phyloP scores from a whole-genome alignment of 495 filamentous ascomycete genomes.

The Penicillium cinerascens region DNA sequence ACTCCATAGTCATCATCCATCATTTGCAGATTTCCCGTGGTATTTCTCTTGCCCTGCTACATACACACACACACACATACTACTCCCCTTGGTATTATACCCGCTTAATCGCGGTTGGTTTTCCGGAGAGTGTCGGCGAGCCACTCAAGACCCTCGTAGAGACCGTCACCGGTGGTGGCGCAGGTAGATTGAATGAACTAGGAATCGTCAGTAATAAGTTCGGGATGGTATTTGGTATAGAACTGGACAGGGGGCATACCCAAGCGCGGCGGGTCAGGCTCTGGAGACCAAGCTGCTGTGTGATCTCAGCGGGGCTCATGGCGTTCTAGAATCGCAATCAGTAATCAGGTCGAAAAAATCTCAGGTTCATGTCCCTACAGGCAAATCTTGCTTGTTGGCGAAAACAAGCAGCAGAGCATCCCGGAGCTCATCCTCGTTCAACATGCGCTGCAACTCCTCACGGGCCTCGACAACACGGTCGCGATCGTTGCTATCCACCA shows the following conservation, averaged over 20 bases:
- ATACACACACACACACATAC: slow-evolving; percentile 19
- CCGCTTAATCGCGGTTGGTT: slow-evolving; percentile 73
- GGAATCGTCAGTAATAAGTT: no score
- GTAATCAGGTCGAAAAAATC: neutral
- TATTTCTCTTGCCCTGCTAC: slow-evolving; percentile 41
- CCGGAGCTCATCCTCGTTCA: slow-evolving; percentile 99
- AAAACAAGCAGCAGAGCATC: slow-evolving; percentile 98
- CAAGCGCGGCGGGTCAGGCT: slow-evolving; percentile 95
- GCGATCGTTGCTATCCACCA: slow-evolving; percentile 99
- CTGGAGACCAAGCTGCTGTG: slow-evolving; percentile 98
- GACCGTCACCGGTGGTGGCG: slow-evolving; percentile 98
- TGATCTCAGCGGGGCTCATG: slow-evolving; percentile 99
- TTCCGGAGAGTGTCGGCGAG: slow-evolving; percentile 92
- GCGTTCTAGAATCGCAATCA: slow-evolving; percentile 67
- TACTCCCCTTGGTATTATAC: slow-evolving; percentile 34
- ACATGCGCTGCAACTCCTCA: slow-evolving; percentile 99
- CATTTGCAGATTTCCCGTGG: slow-evolving; percentile 39
- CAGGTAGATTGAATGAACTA: slow-evolving; percentile 99
- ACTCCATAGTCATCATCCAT: slow-evolving; percentile 41
- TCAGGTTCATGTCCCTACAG: slow-evolving; percentile 75
- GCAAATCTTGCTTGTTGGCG: slow-evolving; percentile 99
- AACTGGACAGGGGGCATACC: no score
- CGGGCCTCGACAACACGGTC: slow-evolving; percentile 99
- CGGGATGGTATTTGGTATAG: no score
- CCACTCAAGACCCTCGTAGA: slow-evolving; percentile 99